Evolutionary conservation across 2,329 filamentous ascomycete genomes (phyloP), one percentile per base, ranked within the genome.

Genomic region (Nigrograna mackinnonii): DNA sequence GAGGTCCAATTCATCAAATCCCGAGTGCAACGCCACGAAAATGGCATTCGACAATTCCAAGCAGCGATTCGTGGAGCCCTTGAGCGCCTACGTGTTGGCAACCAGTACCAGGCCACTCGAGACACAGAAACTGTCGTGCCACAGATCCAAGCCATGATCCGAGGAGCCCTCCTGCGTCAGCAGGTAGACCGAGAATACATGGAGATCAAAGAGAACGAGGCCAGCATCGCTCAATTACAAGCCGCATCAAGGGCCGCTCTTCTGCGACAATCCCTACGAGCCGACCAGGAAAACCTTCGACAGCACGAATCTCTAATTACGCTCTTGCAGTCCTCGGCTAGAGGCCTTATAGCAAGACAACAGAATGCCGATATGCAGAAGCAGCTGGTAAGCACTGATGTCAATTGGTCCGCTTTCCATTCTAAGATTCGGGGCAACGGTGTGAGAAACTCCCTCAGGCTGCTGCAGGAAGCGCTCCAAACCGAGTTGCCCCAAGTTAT

Each of bases 161-260:
- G 85, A 57, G 88, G 87, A 19, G 85, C 83, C 52, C 70, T 90
- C 49, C 69, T 80, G 44, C 82, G 87, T 35, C 79, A 81, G 61
- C 72, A 72, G 36, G 68, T 86, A 45, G 65, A 73, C 38, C 62
- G 62, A 22, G 54, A 67, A 36, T 64, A 57, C 47, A 50, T 61
- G 5, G 63, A 64, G 24, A 39, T 62, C 9, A 60, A 62, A 28
- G 50, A 72, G 72, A 47, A 82, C 82, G 67, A 78, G 80, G 55
- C 69, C 74, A 48, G 79, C 82, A 60, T 62, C 19, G 50, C 49
- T 6, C 40, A 65, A 11, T 50, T 75, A 0, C 73, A 78, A 52
- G 67, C 72, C 16, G 60, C 62, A 11, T 62, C 68, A 13, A 63
- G 73, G 41, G 75, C 74, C 20, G 58, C 68, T 37, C 52, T 75